Conservation (phyloP, 371 early-diverging fungal species). For the Mortierella sp. region DNA sequence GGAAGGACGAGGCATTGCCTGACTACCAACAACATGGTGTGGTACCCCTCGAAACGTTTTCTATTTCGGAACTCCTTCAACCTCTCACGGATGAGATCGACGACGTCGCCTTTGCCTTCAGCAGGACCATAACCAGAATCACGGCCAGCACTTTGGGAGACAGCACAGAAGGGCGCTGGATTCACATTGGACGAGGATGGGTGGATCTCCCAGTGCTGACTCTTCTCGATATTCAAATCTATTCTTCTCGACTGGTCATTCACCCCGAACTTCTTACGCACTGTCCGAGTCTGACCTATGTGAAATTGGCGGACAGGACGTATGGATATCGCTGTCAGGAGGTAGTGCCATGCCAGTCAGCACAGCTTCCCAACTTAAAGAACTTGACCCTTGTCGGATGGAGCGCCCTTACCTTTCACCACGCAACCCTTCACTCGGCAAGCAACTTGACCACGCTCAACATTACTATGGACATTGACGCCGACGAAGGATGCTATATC, state of each 20-base stretch:
- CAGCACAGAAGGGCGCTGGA: neutral
- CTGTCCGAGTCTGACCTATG: neutral
- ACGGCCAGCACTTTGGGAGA: neutral
- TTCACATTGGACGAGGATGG: conserved; percentile 1
- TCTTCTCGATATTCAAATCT: neutral
- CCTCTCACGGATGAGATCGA: conserved; percentile 1
- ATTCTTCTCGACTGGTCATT: neutral
- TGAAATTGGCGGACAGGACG: neutral
- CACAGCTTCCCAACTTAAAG: neutral
- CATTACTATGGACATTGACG: neutral
- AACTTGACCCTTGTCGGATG: neutral
- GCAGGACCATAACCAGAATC: neutral
- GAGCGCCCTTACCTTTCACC: conserved; percentile 5
- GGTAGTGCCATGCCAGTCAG: neutral
- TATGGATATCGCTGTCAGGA: conserved; percentile 4
- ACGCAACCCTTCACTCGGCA: neutral
- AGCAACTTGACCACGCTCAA: neutral
- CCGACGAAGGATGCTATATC: neutral
- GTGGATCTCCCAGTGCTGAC: conserved; percentile 1
- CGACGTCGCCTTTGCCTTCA: conserved; percentile 6
- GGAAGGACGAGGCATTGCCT: neutral
- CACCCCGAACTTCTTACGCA: neutral
- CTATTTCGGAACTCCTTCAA: neutral
- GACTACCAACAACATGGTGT: neutral
- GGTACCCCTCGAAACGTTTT: neutral